Evolutionary conservation across 2,329 filamentous ascomycete species (phyloP), one percentile per base, ranked within the genome.

Genomic region (Monilinia fructicola): DNA sequence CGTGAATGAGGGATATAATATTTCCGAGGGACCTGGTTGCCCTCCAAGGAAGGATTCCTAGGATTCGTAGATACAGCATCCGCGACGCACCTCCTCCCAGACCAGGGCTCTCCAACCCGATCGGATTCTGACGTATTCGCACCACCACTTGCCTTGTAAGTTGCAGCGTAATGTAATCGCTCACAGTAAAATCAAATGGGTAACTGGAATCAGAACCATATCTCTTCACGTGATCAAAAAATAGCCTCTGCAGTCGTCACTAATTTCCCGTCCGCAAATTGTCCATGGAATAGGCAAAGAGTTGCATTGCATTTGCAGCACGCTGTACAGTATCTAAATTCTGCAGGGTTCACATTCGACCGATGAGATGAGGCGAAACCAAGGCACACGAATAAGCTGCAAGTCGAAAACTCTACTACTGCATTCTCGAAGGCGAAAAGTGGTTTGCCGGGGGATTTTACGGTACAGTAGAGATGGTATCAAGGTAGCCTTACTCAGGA

Each of bases 1-100:
- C 50, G 31, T 14, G 7, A 59, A 59, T 65, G 63, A 65, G 63
- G 54, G 63, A 65, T 60, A 65, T 65, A 52, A 60, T 59, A 52
- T 31, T 65, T 52, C 63, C 63, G 54, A 48, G 44, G 26, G 28
- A 31, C 21, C 54, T 40, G 31, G n/a, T 40, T 12, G 5, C n/a
- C 23, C 31, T 4, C 48, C 42, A 21, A 21, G 16, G 44, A 40
- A 40, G 38, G 38, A 10, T 40, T 40, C 7, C 38, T 2, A 40
- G 38, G 38, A 40, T 40, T 40, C 7, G 10, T 40, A 40, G 38
- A 40, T 40, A 40, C 14, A n/a, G n/a, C n/a, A n/a, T n/a, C 38
- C 3, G 10, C 38, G 12, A 40, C 10, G 7, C 11, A 14, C 3
- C 16, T n/a, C 54, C 54, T 44, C 28, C 42, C 35, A 60, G 21